These are phyloP conservation scores for Neurospora sp. DNA, from an alignment of 495 filamentous ascomycete genomes.

Conservation along the genomic window DNA sequence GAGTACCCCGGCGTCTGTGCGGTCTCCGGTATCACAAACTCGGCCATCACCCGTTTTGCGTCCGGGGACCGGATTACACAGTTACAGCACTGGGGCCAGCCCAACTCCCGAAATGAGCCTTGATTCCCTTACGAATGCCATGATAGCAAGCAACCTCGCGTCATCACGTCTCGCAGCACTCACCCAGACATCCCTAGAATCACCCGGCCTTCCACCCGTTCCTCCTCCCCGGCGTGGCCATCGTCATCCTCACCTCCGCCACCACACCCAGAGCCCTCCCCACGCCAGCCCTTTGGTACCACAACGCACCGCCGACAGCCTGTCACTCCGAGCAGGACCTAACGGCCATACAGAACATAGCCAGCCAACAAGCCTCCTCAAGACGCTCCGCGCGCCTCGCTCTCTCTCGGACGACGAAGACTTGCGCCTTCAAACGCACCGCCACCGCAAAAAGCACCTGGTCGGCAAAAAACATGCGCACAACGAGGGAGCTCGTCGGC, in stretches of 20 bases:
- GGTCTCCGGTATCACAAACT: background rate
- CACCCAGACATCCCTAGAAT: constrained; percentile 17
- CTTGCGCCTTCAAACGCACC: constrained; percentile 33
- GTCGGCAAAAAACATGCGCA: constrained; percentile 60
- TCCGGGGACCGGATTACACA: background rate
- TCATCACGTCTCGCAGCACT: constrained; percentile 39
- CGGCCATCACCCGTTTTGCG: background rate
- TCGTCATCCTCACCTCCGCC: constrained; percentile 3
- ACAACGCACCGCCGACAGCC: constrained; percentile 32
- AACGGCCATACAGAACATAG: constrained; percentile 45
- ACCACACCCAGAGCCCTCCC: background rate
- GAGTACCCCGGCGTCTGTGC: background rate
- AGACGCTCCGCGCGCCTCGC: constrained; percentile 59
- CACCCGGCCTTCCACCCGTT: constrained; percentile 15
- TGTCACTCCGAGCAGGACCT: constrained; percentile 15
- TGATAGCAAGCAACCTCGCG: constrained; percentile 76
- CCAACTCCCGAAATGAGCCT: constrained; percentile 22
- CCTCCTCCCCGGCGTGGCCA: constrained; percentile 15
- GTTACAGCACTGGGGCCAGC: constrained; percentile 2
- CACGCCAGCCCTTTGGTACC: constrained; percentile 35
- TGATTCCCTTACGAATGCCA: constrained; percentile 54
- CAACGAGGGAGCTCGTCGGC: constrained; percentile 72
- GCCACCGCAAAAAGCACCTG: constrained; percentile 28
- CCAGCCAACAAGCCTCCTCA: constrained; percentile 45
- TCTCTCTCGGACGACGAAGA: constrained; percentile 51